Evolutionary conservation across 805 yeast genomes (phyloP).

Genomic region (Candida sakaeoensis): DNA sequence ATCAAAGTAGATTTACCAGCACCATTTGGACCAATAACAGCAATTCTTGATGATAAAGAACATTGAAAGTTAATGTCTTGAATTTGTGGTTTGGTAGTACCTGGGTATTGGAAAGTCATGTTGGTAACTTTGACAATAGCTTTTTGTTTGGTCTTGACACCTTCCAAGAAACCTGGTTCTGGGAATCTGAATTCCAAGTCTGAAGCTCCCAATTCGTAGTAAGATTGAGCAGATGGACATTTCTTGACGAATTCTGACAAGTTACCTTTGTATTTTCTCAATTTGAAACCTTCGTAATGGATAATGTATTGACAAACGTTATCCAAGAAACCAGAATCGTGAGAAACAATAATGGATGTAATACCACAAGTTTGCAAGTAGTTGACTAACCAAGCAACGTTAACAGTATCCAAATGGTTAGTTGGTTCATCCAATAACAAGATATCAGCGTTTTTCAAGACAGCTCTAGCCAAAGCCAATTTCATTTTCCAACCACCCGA

Average conservation of each 20-base stretch:
- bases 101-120: constrained; percentile 99
- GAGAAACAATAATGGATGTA: constrained; percentile 97
- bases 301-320: constrained; percentile 96
- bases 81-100: constrained; percentile 95
- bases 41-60: constrained; percentile 99
- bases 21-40: constrained; percentile 99
- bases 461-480: constrained; percentile 99
- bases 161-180: constrained; percentile 99
- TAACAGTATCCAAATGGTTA: constrained; percentile 99
- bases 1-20: constrained; percentile 99
- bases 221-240: constrained; percentile 98
- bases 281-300: constrained; percentile 99
- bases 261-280: constrained; percentile 99
- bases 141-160: constrained; percentile 99
- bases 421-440: constrained; percentile 99
- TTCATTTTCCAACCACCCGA: constrained; percentile 99
- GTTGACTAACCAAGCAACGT: constrained; percentile 99
- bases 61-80: constrained; percentile 93
- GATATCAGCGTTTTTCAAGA: constrained; percentile 96
- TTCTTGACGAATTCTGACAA: constrained; percentile 97
- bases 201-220: constrained; percentile 98
- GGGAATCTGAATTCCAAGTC: constrained; percentile 97
- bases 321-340: constrained; percentile 99
- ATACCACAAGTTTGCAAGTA: constrained; percentile 98
- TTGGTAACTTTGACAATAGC: constrained; percentile 97